These are phyloP conservation scores for Kewa caespitosa DNA, from an alignment of 179 eudicot genomes.

Conservation along the genomic window DNA sequence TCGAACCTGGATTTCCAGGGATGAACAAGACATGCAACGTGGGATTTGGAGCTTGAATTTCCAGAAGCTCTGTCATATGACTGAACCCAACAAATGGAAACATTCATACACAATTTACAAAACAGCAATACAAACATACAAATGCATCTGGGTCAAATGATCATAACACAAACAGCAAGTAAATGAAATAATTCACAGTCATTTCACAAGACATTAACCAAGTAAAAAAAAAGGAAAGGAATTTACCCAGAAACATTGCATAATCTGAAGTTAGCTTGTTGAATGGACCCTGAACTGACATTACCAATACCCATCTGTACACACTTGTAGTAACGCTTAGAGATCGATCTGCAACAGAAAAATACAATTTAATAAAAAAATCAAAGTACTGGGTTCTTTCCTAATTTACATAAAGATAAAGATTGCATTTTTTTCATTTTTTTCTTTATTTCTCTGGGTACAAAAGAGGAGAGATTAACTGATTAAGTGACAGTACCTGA, in stretches of 20 bases:
- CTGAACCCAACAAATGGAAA: slow-evolving; percentile 34
- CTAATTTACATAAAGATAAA: neutral
- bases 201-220: neutral
- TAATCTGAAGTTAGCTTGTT: slow-evolving; percentile 41
- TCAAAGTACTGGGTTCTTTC: neutral
- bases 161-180: no score
- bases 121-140: neutral
- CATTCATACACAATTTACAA: neutral
- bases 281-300: neutral
- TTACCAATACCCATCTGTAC: slow-evolving; percentile 18
- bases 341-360: slow-evolving; percentile 20
- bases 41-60: slow-evolving; percentile 62
- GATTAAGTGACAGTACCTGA: slow-evolving; percentile 12
- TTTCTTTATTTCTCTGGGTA: no score
- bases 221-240: neutral
- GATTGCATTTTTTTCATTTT: no score
- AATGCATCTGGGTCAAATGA: no score
- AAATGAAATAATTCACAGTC: neutral
- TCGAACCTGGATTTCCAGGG: slow-evolving; percentile 96
- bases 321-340: slow-evolving; percentile 16
- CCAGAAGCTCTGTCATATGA: slow-evolving; percentile 65
- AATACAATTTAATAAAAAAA: neutral
- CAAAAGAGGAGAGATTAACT: neutral
- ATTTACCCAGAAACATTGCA: slow-evolving; percentile 69
- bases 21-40: slow-evolving; percentile 61